These are phyloP conservation scores for Acanthamoeba divionensis DNA, from an alignment of 208 protist species.

Conservation along the genomic window DNA sequence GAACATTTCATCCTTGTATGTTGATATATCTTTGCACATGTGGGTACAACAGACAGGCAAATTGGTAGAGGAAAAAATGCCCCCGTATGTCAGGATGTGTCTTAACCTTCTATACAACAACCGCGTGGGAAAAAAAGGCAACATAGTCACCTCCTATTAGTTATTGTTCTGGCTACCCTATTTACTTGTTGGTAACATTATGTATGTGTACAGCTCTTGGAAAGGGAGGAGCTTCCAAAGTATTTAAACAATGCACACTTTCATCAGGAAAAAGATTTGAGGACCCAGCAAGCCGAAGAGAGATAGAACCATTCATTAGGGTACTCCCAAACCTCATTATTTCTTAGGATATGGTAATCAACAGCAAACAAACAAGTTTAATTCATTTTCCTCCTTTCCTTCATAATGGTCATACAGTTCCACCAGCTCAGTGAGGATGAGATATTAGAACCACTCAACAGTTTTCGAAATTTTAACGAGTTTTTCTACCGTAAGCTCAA, in stretches of 20 bases:
- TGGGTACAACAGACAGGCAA: not conserved
- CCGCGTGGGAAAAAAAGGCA: not conserved
- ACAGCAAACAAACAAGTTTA: too few species aligned
- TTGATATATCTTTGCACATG: too few species aligned
- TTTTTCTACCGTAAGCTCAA: slow-evolving; percentile 60
- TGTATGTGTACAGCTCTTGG: not conserved
- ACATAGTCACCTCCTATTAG: too few species aligned
- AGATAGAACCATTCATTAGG: not conserved
- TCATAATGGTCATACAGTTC: too few species aligned
- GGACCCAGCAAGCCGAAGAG: not conserved
- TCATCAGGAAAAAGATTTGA: not conserved
- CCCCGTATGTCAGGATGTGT: not conserved
- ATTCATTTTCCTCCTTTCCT: too few species aligned
- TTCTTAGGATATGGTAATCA: too few species aligned
- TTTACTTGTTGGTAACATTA: too few species aligned
- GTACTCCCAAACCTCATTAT: not conserved
- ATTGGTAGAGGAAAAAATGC: not conserved
- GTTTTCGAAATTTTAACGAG: slow-evolving; percentile 32
- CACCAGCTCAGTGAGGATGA: too few species aligned
- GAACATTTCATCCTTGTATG: too few species aligned
- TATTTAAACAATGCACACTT: not conserved
- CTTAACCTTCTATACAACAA: not conserved
- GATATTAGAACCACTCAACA: not conserved
- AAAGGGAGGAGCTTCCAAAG: not conserved
- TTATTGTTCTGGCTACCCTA: too few species aligned